Evolutionary conservation across 345 rosid genomes (phyloP).

Genomic region (Citrus cavaleriei): DNA sequence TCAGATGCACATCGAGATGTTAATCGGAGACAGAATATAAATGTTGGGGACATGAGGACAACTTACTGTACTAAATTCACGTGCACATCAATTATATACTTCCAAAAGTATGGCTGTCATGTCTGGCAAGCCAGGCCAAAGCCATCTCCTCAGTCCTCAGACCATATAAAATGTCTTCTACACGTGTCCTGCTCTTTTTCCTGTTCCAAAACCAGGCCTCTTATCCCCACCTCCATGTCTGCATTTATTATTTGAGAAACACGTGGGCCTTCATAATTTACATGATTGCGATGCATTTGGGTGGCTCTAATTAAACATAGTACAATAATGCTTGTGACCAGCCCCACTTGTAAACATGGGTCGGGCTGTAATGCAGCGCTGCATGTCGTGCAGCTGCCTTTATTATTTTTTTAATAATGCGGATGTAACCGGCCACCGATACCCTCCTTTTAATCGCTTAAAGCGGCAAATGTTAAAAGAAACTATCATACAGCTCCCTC

Average conservation of each 20-base stretch:
- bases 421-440: no score
- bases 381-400: no score
- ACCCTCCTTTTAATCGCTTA: no score
- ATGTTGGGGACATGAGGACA: conserved; percentile 36
- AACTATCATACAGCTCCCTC: no score
- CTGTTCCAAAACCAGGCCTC: background rate
- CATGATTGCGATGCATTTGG: no score
- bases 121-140: background rate
- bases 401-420: no score
- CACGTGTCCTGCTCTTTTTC: conserved; percentile 25
- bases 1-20: conserved; percentile 15
- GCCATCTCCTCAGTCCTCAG: background rate
- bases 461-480: no score
- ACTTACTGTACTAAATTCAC: conserved; percentile 28
- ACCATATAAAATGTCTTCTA: background rate
- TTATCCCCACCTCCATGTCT: background rate
- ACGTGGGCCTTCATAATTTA: no score
- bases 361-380: no score
- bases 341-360: no score
- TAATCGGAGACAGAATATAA: conserved; percentile 12
- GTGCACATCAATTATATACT: conserved; percentile 27
- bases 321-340: no score
- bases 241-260: background rate
- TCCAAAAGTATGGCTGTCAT: conserved; percentile 24
- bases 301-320: no score